phyloP scores from a whole-genome alignment of 768 basidiomycete genomes.

The Boletus vermiculosoides region DNA sequence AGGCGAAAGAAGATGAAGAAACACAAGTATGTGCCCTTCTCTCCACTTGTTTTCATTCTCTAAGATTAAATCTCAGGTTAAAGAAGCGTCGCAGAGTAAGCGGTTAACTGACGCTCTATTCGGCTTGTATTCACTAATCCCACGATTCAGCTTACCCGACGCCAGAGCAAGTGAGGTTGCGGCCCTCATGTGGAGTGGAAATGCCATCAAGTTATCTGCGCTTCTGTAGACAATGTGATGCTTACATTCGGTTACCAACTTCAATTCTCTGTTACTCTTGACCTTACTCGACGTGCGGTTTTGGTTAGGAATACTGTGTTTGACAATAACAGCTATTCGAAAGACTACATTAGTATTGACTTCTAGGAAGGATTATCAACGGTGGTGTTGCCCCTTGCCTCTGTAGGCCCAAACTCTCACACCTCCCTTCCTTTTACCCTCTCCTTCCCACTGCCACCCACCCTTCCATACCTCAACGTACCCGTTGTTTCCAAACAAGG shows the following conservation, averaged over 20 bases:
- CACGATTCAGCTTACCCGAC: slow-evolving; percentile 45
- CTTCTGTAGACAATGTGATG: slow-evolving; percentile 9
- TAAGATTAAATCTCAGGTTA: slow-evolving; percentile 47
- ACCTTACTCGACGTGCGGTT: not conserved
- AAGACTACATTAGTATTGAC: not conserved
- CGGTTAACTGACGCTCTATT: slow-evolving; percentile 13
- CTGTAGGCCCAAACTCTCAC: slow-evolving; percentile 62
- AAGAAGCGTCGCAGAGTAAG: slow-evolving; percentile 88
- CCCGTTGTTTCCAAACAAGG: slow-evolving; percentile 49
- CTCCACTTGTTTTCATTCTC: slow-evolving; percentile 5
- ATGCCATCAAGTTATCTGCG: not conserved
- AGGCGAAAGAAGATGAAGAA: slow-evolving; percentile 94
- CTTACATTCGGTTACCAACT: slow-evolving; percentile 1
- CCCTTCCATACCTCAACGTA: slow-evolving; percentile 64
- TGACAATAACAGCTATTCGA: not conserved
- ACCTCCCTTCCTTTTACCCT: slow-evolving; percentile 59
- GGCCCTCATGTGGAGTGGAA: not conserved
- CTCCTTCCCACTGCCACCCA: slow-evolving; percentile 76
- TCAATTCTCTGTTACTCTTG: not conserved
- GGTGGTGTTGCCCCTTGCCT: not conserved
- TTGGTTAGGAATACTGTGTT: not conserved
- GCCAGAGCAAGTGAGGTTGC: slow-evolving; percentile 30
- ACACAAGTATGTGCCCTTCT: slow-evolving; percentile 69
- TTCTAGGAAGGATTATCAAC: not conserved
- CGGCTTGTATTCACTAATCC: slow-evolving; percentile 16